These are phyloP conservation scores for Trypanosoma lewisi DNA, from an alignment of 208 protist genomes.

Conservation along the genomic window DNA sequence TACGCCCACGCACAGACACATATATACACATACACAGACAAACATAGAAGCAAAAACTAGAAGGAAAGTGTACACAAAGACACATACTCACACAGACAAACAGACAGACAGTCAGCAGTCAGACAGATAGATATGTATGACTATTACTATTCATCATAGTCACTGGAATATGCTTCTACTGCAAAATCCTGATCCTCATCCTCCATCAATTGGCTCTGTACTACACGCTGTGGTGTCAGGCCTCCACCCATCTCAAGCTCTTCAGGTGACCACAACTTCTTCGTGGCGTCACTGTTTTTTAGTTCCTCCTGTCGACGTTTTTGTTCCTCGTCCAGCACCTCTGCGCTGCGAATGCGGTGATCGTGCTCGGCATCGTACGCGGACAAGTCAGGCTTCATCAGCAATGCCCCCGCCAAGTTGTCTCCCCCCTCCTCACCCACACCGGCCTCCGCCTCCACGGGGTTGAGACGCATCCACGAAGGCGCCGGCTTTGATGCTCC, in stretches of 20 bases:
- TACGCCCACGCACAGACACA: too few relatives aligned
- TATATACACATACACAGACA: too few relatives aligned
- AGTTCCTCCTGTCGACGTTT: conserved; percentile 22
- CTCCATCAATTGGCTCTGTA: conserved; percentile 25
- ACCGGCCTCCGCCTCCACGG: conserved; percentile 24
- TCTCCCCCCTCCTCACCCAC: not conserved
- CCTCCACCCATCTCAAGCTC: conserved; percentile 19
- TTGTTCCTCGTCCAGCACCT: conserved; percentile 38
- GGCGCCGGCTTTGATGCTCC: not conserved
- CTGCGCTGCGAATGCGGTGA: conserved; percentile 59
- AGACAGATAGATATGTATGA: not conserved
- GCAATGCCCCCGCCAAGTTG: conserved; percentile 20
- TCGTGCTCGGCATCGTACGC: conserved; percentile 67
- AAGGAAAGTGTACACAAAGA: not conserved
- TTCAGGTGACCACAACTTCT: conserved; percentile 14
- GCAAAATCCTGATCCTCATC: conserved; percentile 33
- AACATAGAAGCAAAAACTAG: too few relatives aligned
- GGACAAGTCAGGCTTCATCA: conserved; percentile 67
- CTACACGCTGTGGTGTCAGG: conserved; percentile 15
- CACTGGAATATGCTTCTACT: conserved; percentile 16
- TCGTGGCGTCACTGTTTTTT: conserved; percentile 12
- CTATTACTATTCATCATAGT: conserved; percentile 12
- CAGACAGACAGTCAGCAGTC: not conserved
- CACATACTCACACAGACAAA: conserved; percentile 3
- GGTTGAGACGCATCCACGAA: conserved; percentile 33